Conservation (phyloP, 2,329 filamentous ascomycete genomes). For the Penicillium sp. region DNA sequence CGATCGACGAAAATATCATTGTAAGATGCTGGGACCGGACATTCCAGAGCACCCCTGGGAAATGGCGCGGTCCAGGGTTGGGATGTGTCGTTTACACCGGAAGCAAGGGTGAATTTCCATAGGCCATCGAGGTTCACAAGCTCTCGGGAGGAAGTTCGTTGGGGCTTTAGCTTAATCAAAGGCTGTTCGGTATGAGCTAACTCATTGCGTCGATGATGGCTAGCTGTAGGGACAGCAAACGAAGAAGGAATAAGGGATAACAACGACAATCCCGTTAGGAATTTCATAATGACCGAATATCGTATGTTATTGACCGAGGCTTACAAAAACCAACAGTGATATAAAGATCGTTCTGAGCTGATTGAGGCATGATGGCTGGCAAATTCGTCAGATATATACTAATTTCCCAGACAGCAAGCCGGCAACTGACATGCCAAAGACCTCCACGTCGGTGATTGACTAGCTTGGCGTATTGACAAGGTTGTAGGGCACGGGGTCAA, state of each 20-base stretch:
- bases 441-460: constrained; percentile 1
- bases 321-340: background rate
- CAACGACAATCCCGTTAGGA: background rate
- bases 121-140: constrained; percentile 15
- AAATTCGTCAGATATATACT: background rate
- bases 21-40: constrained; percentile 16
- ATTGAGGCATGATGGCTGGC: background rate
- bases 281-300: background rate
- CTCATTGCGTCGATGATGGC: background rate
- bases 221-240: background rate
- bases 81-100: constrained; percentile 2
- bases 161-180: constrained; percentile 3
- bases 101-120: constrained; percentile 14
- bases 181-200: background rate
- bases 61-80: constrained; percentile 6
- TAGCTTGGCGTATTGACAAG: background rate
- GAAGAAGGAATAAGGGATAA: background rate
- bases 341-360: background rate
- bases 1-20: constrained; percentile 16
- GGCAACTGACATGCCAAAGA: background rate
- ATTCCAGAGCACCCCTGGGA: constrained; percentile 8
- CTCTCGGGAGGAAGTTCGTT: constrained; percentile 1
- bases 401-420: background rate
- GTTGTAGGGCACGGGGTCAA: background rate
- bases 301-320: background rate